Conservation (phyloP, 352 stramenopile genomes). For the Globisporangium camurandrum region DNA sequence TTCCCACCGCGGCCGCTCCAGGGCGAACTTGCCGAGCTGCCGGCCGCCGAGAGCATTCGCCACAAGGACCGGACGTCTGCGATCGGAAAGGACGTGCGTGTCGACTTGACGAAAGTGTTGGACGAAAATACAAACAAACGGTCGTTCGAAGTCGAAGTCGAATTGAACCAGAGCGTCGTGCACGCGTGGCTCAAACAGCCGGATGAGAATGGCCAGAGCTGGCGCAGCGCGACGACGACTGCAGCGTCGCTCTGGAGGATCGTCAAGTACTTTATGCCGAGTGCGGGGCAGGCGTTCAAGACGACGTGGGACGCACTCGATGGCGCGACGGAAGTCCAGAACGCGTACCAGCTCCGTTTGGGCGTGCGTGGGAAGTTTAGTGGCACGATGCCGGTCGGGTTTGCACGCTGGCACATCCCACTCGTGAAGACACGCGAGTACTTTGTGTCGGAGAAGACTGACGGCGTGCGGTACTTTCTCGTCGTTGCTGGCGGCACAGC, state of each 20-base stretch:
- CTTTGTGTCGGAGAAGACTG: slow-evolving; percentile 88
- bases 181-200: slow-evolving; percentile 72
- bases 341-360: slow-evolving; percentile 67
- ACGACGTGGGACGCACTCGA: slow-evolving; percentile 65
- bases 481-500: slow-evolving; percentile 64
- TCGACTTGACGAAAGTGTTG: slow-evolving; percentile 77
- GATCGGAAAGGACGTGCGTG: slow-evolving; percentile 65
- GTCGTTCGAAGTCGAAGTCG: slow-evolving; percentile 74
- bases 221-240: slow-evolving; percentile 58
- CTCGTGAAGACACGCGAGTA: slow-evolving; percentile 81
- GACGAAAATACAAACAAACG: slow-evolving; percentile 68
- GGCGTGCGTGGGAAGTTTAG: slow-evolving; percentile 78
- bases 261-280: slow-evolving; percentile 82
- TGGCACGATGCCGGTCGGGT: slow-evolving; percentile 88
- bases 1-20: slow-evolving; percentile 54
- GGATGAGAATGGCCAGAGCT: slow-evolving; percentile 65
- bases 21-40: slow-evolving; percentile 49
- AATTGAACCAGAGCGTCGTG: slow-evolving; percentile 56
- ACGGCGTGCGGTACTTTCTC: slow-evolving; percentile 88
- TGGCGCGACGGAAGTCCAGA: slow-evolving; percentile 66
- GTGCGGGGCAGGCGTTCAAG: slow-evolving; percentile 74
- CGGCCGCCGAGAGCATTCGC: slow-evolving; percentile 58
- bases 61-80: slow-evolving; percentile 76
- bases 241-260: slow-evolving; percentile 70
- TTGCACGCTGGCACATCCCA: slow-evolving; percentile 86